These are phyloP conservation scores for Russula virescens DNA, from an alignment of 768 basidiomycete genomes.

Conservation along the genomic window DNA sequence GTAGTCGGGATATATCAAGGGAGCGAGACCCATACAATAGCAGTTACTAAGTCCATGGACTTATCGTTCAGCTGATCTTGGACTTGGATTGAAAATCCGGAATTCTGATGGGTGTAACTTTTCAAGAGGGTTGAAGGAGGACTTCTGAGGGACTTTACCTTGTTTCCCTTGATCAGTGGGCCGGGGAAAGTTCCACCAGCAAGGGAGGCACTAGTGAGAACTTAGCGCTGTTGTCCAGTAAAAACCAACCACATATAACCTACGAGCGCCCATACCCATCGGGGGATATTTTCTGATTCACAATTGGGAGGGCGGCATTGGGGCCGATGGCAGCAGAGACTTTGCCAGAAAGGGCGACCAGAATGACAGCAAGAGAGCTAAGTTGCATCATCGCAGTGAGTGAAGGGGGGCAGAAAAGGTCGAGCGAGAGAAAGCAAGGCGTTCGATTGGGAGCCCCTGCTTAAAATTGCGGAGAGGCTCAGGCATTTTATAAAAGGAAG, in stretches of 20 bases:
- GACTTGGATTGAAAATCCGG: slow-evolving; percentile 39
- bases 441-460: neutral
- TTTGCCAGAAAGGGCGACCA: neutral
- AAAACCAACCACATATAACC: neutral
- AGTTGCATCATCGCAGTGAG: slow-evolving; percentile 1
- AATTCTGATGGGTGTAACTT: slow-evolving; percentile 30
- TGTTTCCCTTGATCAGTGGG: slow-evolving; percentile 41
- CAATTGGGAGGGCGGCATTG: slow-evolving; percentile 21
- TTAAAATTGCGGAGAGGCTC: neutral
- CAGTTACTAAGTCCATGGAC: slow-evolving; percentile 44
- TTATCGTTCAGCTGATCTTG: slow-evolving; percentile 38
- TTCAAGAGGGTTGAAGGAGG: slow-evolving; percentile 16
- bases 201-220: slow-evolving; percentile 33
- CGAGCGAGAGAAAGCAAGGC: neutral
- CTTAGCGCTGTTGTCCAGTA: no score
- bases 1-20: neutral
- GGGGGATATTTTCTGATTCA: slow-evolving; percentile 23
- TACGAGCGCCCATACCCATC: slow-evolving; percentile 27
- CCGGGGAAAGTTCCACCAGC: slow-evolving; percentile 44
- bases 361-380: slow-evolving; percentile 1
- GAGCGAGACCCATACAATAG: slow-evolving; percentile 34
- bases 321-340: slow-evolving; percentile 25
- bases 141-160: neutral
- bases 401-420: neutral
- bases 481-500: neutral